Conservation (phyloP, 768 basidiomycete species). For the Lactifluus subvellereus region DNA sequence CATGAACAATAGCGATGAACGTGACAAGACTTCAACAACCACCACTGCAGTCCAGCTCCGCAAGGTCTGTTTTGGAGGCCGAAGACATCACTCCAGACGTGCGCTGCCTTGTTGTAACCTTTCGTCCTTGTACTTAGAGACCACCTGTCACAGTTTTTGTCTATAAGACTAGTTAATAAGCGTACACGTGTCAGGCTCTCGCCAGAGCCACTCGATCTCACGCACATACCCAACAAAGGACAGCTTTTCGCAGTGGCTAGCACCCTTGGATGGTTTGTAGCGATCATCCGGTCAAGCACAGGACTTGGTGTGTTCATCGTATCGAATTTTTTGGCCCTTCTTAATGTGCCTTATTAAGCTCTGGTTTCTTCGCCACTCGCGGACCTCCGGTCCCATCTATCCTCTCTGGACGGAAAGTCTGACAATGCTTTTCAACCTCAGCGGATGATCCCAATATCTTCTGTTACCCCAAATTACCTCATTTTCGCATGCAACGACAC, state of each 20-base stretch:
- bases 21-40: constrained; percentile 22
- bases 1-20: constrained; percentile 12
- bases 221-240: constrained; percentile 39
- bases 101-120: background rate
- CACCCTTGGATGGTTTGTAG: constrained; percentile 64
- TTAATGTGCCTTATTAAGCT: constrained; percentile 34
- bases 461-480: constrained; percentile 47
- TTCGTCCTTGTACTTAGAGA: background rate
- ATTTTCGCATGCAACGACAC: constrained; percentile 55
- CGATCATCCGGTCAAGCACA: constrained; percentile 39
- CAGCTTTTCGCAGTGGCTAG: constrained; percentile 56
- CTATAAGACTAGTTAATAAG: constrained; percentile 44
- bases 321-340: background rate
- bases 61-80: constrained; percentile 17
- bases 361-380: constrained; percentile 55
- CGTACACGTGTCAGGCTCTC: constrained; percentile 62
- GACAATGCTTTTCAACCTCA: constrained; percentile 45
- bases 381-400: constrained; percentile 52
- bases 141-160: constrained; percentile 33
- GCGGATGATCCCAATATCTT: constrained; percentile 41
- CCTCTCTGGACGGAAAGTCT: constrained; percentile 36
- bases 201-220: constrained; percentile 40
- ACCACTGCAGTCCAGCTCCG: constrained; percentile 2
- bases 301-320: constrained; percentile 28
- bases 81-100: constrained; percentile 24